Conservation (phyloP, 108 stramenopile genomes). For the Cylindrotheca closterium region DNA sequence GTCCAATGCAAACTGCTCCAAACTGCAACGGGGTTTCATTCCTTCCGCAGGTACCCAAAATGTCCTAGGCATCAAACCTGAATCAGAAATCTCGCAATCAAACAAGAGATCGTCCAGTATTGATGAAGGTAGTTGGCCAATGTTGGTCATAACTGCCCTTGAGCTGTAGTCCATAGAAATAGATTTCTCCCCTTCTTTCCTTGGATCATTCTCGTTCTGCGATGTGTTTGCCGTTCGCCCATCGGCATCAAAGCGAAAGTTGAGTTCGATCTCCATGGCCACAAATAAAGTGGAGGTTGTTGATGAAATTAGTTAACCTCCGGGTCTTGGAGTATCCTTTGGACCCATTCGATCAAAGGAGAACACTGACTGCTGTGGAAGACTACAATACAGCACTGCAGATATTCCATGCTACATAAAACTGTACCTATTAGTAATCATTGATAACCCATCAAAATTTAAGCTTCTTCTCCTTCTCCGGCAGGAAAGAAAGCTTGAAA, state of each 20-base stretch:
- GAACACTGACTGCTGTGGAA: too few relatives aligned
- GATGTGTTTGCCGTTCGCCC: slow-evolving; percentile 50
- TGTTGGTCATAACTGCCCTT: slow-evolving; percentile 46
- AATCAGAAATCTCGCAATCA: slow-evolving; percentile 82
- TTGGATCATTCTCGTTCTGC: slow-evolving; percentile 5
- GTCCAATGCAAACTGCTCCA: slow-evolving; percentile 73
- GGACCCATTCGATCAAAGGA: too few relatives aligned
- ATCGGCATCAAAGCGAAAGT: slow-evolving; percentile 61
- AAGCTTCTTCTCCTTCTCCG: too few relatives aligned
- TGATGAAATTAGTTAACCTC: not conserved
- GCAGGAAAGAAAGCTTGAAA: too few relatives aligned
- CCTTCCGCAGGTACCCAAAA: slow-evolving; percentile 67
- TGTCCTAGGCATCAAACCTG: slow-evolving; percentile 69
- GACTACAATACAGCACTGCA: too few relatives aligned
- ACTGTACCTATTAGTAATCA: too few relatives aligned
- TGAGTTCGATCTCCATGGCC: slow-evolving; percentile 53
- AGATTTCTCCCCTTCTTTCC: not conserved
- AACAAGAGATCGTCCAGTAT: slow-evolving; percentile 64
- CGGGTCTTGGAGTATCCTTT: too few relatives aligned
- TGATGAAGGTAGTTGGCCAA: slow-evolving; percentile 6
- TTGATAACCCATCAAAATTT: too few relatives aligned
- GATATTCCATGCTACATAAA: too few relatives aligned
- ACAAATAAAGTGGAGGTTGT: not conserved
- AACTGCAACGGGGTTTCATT: slow-evolving; percentile 50
- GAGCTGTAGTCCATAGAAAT: slow-evolving; percentile 35